Conservation (phyloP, 768 basidiomycete species). For the Tubosaeta brunneosetosa region DNA sequence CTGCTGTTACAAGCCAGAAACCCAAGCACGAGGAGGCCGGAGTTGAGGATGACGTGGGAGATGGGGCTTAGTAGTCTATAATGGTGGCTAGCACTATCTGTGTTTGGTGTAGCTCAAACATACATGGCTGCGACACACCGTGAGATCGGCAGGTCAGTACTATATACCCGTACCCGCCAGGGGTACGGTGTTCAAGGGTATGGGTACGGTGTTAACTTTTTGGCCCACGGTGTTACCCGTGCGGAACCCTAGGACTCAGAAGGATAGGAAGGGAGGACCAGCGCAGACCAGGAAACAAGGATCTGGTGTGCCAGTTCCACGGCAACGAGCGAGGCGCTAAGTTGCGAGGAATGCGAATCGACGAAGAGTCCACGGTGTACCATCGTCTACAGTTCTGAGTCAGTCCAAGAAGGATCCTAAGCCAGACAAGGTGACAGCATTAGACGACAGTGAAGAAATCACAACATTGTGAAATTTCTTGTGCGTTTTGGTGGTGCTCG, state of each 20-base stretch:
- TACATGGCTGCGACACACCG: background rate
- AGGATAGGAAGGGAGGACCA: constrained; percentile 14
- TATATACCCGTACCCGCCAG: background rate
- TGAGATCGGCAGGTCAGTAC: background rate
- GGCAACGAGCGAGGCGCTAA: constrained; percentile 63
- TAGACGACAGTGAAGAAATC: constrained; percentile 37
- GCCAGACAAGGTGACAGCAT: constrained; percentile 7
- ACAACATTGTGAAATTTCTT: constrained; percentile 50
- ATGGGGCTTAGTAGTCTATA: too few relatives aligned
- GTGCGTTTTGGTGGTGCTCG: background rate
- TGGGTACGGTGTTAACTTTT: background rate
- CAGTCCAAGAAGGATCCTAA: constrained; percentile 8
- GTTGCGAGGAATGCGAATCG: constrained; percentile 58
- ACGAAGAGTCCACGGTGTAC: constrained; percentile 70
- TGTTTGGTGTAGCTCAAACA: background rate
- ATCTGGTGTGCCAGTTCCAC: constrained; percentile 6
- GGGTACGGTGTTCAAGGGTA: background rate
- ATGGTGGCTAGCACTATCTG: too few relatives aligned
- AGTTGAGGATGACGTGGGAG: too few relatives aligned
- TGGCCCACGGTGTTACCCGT: background rate
- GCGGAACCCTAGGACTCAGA: constrained; percentile 11
- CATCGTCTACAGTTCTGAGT: constrained; percentile 14
- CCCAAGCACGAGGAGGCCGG: too few relatives aligned
- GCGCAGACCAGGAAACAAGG: constrained; percentile 8
- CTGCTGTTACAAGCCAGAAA: background rate